Conservation (phyloP, 2,329 filamentous ascomycete genomes). For the Alternaria metachromatica region DNA sequence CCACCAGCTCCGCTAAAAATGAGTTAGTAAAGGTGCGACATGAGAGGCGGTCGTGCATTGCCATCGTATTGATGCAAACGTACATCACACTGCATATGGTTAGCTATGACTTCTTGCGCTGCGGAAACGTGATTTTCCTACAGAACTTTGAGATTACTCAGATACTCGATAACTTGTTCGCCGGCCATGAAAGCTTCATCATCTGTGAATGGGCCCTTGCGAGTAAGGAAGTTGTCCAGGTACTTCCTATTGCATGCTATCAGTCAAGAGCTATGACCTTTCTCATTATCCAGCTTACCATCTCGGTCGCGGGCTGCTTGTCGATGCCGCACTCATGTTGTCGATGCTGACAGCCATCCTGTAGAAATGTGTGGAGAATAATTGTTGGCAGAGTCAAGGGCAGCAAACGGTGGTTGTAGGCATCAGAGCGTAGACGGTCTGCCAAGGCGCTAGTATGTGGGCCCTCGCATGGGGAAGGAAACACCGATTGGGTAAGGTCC, state of each 20-base stretch:
- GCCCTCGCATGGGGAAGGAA: slow-evolving; percentile 23
- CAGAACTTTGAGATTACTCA: slow-evolving; percentile 63
- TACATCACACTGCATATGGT: slow-evolving; percentile 47
- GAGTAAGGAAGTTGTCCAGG: slow-evolving; percentile 79
- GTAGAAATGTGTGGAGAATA: slow-evolving; percentile 10
- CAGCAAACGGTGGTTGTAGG: slow-evolving; percentile 29
- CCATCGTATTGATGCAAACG: slow-evolving; percentile 18
- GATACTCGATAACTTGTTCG: slow-evolving; percentile 55
- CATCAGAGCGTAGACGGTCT: slow-evolving; percentile 25
- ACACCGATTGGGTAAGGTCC: slow-evolving; percentile 24
- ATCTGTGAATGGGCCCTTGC: slow-evolving; percentile 82
- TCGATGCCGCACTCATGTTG: slow-evolving; percentile 16
- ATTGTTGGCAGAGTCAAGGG: slow-evolving; percentile 13
- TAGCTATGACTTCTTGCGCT: slow-evolving; percentile 18
- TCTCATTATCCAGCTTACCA: slow-evolving; percentile 35
- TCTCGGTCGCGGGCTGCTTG: slow-evolving; percentile 51
- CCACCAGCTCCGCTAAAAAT: slow-evolving; percentile 85
- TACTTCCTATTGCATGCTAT: slow-evolving; percentile 69
- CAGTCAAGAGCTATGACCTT: slow-evolving; percentile 19
- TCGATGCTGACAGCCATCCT: slow-evolving; percentile 35
- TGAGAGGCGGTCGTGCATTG: background rate
- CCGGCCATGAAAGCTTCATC: slow-evolving; percentile 57
- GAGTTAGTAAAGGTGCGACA: slow-evolving; percentile 11
- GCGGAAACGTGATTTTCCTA: slow-evolving; percentile 53
- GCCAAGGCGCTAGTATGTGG: slow-evolving; percentile 34